Evolutionary conservation across 176 grass and related monocot species (phyloP).

Genomic region (Ananas comosus): DNA sequence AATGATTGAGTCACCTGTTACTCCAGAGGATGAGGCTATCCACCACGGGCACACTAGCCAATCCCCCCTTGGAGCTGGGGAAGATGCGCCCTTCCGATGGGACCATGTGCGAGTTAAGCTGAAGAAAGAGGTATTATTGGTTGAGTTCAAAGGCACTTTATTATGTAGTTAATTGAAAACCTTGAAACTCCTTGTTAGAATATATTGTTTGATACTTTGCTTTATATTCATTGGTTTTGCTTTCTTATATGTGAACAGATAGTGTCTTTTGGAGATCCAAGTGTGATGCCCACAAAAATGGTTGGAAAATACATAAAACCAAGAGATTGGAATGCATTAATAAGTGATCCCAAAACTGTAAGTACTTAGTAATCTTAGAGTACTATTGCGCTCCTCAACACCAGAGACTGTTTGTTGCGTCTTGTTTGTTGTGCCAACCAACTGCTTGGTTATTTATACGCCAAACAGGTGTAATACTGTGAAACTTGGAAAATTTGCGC

Average conservation of each 20-base stretch:
- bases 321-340: constrained; percentile 82
- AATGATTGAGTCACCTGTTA: constrained; percentile 83
- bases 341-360: constrained; percentile 76
- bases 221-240: constrained; percentile 5
- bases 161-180: neutral
- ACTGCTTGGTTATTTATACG: too few relatives aligned
- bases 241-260: constrained; percentile 39
- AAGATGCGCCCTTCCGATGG: constrained; percentile 94
- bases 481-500: too few relatives aligned
- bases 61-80: constrained; percentile 84
- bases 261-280: constrained; percentile 81
- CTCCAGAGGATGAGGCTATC: constrained; percentile 87
- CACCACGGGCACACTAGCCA: constrained; percentile 79
- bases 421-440: too few relatives aligned
- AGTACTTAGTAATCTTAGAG: constrained; percentile 20
- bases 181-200: neutral
- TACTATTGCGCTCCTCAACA: too few relatives aligned
- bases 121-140: constrained; percentile 76
- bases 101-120: constrained; percentile 97
- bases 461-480: too few relatives aligned
- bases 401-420: too few relatives aligned
- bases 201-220: neutral
- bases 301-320: constrained; percentile 93
- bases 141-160: neutral
- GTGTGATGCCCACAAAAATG: constrained; percentile 67